Evolutionary conservation across 2,329 filamentous ascomycete genomes (phyloP).

Genomic region (Xylaria sp.): DNA sequence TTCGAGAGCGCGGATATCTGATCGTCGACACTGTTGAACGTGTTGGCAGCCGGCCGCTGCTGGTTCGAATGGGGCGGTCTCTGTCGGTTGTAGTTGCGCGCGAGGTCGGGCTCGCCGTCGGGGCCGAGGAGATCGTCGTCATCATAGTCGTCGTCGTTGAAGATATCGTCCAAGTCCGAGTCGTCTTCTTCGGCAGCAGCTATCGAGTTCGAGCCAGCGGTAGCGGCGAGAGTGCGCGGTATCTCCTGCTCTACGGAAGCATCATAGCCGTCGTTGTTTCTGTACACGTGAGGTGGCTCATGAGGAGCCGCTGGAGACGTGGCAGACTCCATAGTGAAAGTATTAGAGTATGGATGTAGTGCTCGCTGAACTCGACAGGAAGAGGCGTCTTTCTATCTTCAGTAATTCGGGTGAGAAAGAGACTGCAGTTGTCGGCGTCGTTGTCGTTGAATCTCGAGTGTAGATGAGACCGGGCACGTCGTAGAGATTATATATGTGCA

Average conservation of each 20-base stretch:
- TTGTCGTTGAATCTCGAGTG: not conserved
- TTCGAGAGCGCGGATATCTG: constrained; percentile 86
- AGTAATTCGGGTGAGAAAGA: not conserved
- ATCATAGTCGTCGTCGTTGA: constrained; percentile 52
- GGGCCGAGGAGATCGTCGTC: constrained; percentile 55
- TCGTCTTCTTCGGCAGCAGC: constrained; percentile 47
- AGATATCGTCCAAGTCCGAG: constrained; percentile 56
- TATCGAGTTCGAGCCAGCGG: constrained; percentile 18
- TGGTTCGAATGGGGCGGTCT: constrained; percentile 77
- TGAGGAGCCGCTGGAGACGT: constrained; percentile 55
- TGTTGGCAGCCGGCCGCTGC: constrained; percentile 84
- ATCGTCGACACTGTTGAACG: constrained; percentile 82
- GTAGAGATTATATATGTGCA: not conserved
- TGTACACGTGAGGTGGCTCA: constrained; percentile 59
- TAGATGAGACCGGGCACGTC: not conserved
- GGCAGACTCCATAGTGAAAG: constrained; percentile 39
- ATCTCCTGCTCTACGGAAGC: constrained; percentile 50
- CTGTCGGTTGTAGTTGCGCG: constrained; percentile 90
- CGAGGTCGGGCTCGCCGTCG: constrained; percentile 73
- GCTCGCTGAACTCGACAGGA: not conserved
- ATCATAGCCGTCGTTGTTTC: constrained; percentile 58
- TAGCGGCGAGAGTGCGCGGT: constrained; percentile 48
- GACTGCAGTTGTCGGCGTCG: not conserved
- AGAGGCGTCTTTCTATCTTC: not conserved
- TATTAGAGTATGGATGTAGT: not conserved